Evolutionary conservation across 2,329 filamentous ascomycete genomes (phyloP).

Genomic region (Colletotrichum camelliae): DNA sequence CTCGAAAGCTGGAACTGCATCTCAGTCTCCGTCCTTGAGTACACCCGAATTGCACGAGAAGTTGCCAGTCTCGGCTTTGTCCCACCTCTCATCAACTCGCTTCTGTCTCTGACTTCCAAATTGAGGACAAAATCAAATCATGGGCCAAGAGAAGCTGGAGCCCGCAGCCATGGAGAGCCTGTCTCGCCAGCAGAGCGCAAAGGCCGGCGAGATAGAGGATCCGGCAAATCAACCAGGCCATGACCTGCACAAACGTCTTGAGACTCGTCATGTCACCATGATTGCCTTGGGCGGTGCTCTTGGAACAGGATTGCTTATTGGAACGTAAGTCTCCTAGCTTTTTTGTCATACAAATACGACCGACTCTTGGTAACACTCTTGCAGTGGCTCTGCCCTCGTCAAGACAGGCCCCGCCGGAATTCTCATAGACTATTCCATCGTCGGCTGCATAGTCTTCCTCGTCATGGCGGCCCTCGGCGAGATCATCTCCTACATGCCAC

Average conservation of each 20-base stretch:
- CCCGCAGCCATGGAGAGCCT: neutral
- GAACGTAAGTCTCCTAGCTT: slow-evolving; percentile 34
- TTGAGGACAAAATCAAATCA: neutral
- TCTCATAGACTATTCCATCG: slow-evolving; percentile 44
- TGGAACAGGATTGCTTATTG: slow-evolving; percentile 52
- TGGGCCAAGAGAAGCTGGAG: slow-evolving; percentile 1
- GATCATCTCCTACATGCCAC: slow-evolving; percentile 33
- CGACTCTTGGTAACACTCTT: neutral
- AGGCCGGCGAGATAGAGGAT: neutral
- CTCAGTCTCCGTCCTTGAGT: neutral
- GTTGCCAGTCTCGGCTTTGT: neutral
- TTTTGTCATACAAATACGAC: neutral
- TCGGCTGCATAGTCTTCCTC: slow-evolving; percentile 57
- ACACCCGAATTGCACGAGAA: neutral
- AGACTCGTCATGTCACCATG: slow-evolving; percentile 38
- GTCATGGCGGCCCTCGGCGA: slow-evolving; percentile 54
- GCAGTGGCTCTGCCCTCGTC: slow-evolving; percentile 48
- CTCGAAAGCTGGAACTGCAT: neutral
- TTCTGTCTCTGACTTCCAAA: neutral
- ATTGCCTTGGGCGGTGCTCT: slow-evolving; percentile 43
- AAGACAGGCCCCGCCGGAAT: slow-evolving; percentile 49
- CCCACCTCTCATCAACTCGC: neutral
- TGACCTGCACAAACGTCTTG: slow-evolving; percentile 24
- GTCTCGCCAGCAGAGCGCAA: neutral
- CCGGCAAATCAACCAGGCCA: neutral